phyloP scores from a whole-genome alignment of 129 eudicot genomes.

The Pseudognaphalium luteoalbum region DNA sequence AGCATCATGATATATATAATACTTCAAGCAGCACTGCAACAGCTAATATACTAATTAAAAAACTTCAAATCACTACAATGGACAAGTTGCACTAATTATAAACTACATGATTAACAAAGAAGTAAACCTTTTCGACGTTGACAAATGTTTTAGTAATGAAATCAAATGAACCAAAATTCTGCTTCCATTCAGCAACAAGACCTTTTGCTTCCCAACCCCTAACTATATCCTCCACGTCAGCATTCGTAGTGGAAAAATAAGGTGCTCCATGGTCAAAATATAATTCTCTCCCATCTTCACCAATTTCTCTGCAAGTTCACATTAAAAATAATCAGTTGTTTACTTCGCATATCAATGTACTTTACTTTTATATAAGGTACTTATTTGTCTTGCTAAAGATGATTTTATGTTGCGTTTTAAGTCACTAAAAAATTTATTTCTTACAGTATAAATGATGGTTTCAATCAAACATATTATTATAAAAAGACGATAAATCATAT shows the following conservation, averaged over 20 bases:
- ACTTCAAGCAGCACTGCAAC: constrained; percentile 33
- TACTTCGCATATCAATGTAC: too few relatives aligned
- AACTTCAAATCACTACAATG: constrained; percentile 21
- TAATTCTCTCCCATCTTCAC: constrained; percentile 84
- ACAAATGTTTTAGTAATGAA: constrained; percentile 56
- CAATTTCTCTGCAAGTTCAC: constrained; percentile 51
- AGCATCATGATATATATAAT: constrained; percentile 25
- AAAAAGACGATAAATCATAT: too few relatives aligned
- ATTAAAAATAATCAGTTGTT: too few relatives aligned
- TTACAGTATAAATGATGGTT: too few relatives aligned
- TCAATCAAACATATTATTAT: too few relatives aligned
- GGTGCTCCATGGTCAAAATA: constrained; percentile 93
- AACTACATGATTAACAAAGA: constrained; percentile 8
- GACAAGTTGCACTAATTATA: constrained; percentile 31
- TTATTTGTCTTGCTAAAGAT: too few relatives aligned
- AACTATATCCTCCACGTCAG: constrained; percentile 57
- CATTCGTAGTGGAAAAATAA: constrained; percentile 61
- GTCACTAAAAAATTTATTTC: too few relatives aligned
- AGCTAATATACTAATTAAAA: constrained; percentile 36
- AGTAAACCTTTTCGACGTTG: constrained; percentile 60
- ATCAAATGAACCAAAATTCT: constrained; percentile 81
- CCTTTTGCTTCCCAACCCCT: constrained; percentile 90
- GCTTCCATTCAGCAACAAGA: constrained; percentile 86
- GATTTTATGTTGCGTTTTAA: too few relatives aligned
- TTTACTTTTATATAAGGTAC: too few relatives aligned